Evolutionary conservation across 2,329 filamentous ascomycete species (phyloP).

Genomic region (Fonsecaea erecta): DNA sequence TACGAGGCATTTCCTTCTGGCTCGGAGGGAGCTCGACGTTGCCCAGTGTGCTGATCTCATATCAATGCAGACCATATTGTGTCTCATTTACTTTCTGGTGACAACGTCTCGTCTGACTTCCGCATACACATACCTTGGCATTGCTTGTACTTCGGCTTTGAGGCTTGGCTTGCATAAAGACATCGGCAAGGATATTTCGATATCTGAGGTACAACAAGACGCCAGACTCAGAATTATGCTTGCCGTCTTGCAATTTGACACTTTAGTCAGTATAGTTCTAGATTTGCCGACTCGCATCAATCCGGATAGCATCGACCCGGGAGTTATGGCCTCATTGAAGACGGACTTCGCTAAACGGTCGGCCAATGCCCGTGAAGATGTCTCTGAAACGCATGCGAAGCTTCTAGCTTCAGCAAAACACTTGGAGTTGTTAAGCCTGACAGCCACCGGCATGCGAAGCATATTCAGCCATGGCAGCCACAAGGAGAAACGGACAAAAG

Average conservation of each 20-base stretch:
- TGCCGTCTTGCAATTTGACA: constrained; percentile 29
- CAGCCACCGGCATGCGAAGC: constrained; percentile 17
- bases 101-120: constrained; percentile 31
- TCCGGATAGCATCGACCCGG: constrained; percentile 22
- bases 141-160: constrained; percentile 30
- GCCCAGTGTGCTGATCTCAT: constrained; percentile 27
- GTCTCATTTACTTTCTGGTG: constrained; percentile 29
- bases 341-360: constrained; percentile 7
- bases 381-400: constrained; percentile 18
- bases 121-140: constrained; percentile 30
- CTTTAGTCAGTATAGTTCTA: constrained; percentile 31
- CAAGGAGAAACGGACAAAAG: neutral
- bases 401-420: constrained; percentile 21
- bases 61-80: constrained; percentile 29
- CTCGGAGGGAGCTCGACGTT: constrained; percentile 25
- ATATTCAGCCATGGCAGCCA: constrained; percentile 2
- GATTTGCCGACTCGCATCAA: constrained; percentile 32
- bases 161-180: constrained; percentile 31
- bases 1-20: constrained; percentile 26
- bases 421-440: constrained; percentile 16
- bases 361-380: constrained; percentile 7
- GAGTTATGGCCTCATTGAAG: constrained; percentile 15
- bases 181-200: constrained; percentile 12
- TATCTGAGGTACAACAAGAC: constrained; percentile 20
- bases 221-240: constrained; percentile 26